Percentiles rank a stretch among this genome's conserved stretches.
Evolutionary conservation across 257 asterid genomes (phyloP).

Genomic region (Lycium ferocissimum): DNA sequence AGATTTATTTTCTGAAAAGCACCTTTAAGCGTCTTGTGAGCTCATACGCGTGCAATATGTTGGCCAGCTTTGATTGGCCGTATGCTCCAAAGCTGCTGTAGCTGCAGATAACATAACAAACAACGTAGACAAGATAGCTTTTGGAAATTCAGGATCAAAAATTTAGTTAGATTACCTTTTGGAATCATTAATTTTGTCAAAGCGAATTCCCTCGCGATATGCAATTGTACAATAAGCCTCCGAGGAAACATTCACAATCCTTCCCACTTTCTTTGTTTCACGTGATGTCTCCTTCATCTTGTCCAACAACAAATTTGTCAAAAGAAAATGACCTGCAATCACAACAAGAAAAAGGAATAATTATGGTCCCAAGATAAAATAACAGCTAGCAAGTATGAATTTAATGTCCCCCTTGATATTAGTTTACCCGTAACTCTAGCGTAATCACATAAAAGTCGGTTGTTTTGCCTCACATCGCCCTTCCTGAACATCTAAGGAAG

Average conservation of each 20-base stretch:
- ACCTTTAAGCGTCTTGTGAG: conserved; percentile 69
- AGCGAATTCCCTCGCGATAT: conserved; percentile 74
- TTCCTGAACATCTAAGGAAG: conserved; percentile 12
- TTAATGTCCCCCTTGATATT: no score
- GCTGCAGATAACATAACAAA: conserved; percentile 46
- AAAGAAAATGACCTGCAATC: conserved; percentile 87
- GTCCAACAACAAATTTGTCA: conserved; percentile 71
- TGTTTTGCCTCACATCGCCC: background rate
- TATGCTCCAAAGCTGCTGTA: conserved; percentile 58
- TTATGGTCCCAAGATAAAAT: background rate
- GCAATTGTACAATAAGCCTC: conserved; percentile 55
- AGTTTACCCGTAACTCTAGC: no score
- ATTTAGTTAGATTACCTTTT: conserved; percentile 49
- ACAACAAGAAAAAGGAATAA: conserved; percentile 3
- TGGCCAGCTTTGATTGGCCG: conserved; percentile 88
- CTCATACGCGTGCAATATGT: conserved; percentile 72
- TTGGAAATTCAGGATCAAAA: background rate
- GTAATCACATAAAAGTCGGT: background rate
- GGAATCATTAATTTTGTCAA: conserved; percentile 61
- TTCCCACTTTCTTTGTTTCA: conserved; percentile 70
- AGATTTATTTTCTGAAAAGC: background rate
- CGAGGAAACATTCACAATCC: conserved; percentile 85
- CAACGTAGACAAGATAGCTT: background rate
- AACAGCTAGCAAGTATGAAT: no score
- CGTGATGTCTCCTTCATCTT: conserved; percentile 76